A percentile compares a stretch with the other conserved stretches of the same genome.
These are phyloP conservation scores for Rosa multiflora DNA, from an alignment of 306 rosid genomes.

Conservation along the genomic window DNA sequence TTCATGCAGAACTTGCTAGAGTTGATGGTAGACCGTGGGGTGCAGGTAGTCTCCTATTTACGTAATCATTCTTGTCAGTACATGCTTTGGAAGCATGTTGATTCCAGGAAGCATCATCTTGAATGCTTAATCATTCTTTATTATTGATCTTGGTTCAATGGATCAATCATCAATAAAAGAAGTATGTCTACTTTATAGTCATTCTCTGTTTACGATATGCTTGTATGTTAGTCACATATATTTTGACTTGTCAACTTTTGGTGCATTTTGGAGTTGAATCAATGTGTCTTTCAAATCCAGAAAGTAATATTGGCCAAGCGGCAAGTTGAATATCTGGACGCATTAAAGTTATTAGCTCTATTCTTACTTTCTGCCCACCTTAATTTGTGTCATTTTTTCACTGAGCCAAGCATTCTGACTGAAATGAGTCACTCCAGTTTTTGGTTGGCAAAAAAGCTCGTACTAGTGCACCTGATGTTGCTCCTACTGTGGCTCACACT, in stretches of 20 bases:
- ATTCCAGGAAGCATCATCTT: no score
- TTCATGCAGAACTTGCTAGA: constrained; percentile 74
- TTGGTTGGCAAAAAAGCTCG: background rate
- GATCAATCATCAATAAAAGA: no score
- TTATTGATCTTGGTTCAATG: no score
- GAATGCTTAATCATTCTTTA: no score
- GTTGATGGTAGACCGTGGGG: constrained; percentile 73
- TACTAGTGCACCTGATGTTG: background rate
- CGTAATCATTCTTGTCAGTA: no score
- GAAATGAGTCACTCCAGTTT: constrained; percentile 14
- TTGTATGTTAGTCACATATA: no score
- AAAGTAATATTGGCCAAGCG: background rate
- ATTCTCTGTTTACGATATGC: no score
- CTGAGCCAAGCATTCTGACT: background rate
- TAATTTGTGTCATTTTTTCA: background rate
- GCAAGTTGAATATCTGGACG: background rate
- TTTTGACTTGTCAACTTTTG: background rate
- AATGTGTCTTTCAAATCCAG: background rate
- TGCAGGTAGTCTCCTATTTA: constrained; percentile 45
- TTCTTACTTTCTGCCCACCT: background rate
- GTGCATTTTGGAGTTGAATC: background rate
- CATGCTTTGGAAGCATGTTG: no score
- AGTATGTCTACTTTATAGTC: no score
- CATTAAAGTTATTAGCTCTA: background rate
- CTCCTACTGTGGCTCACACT: constrained; percentile 5